A percentile compares a stretch with the other conserved stretches of the same genome.
Evolutionary conservation across 805 yeast genomes (phyloP).

Genomic region (Candida peoriensis): DNA sequence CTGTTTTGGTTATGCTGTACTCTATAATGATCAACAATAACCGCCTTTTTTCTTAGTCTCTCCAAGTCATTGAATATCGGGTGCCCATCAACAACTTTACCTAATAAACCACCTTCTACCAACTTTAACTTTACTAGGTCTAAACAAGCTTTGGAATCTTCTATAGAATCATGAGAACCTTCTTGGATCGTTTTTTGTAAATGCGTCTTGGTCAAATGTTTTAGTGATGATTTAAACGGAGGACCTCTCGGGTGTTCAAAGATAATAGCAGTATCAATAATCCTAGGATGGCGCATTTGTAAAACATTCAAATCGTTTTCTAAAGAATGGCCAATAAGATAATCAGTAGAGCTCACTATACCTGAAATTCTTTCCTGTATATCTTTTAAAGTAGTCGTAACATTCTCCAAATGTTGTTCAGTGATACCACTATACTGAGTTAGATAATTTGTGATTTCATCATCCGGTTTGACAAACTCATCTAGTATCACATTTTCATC

Average conservation of each 20-base stretch:
- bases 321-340: conserved; percentile 84
- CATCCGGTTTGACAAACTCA: conserved; percentile 71
- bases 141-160: conserved; percentile 78
- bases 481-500: conserved; percentile 60
- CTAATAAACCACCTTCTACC: conserved; percentile 60
- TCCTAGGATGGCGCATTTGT: conserved; percentile 61
- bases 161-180: conserved; percentile 79
- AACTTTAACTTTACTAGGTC: conserved; percentile 70
- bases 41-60: conserved; percentile 24
- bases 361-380: conserved; percentile 54
- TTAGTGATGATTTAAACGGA: conserved; percentile 74
- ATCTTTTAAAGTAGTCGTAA: conserved; percentile 60
- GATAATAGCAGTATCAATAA: conserved; percentile 76
- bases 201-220: conserved; percentile 56
- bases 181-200: conserved; percentile 60
- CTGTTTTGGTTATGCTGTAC: conserved; percentile 20
- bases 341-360: conserved; percentile 50
- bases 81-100: conserved; percentile 41
- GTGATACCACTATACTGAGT: conserved; percentile 89
- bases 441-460: conserved; percentile 69
- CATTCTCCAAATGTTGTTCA: conserved; percentile 53
- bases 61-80: conserved; percentile 37
- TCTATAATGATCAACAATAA: conserved; percentile 30
- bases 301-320: conserved; percentile 77
- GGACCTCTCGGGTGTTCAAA: conserved; percentile 82